Conservation (phyloP, 2,329 filamentous ascomycete species). For the Neonectria ditissima region DNA sequence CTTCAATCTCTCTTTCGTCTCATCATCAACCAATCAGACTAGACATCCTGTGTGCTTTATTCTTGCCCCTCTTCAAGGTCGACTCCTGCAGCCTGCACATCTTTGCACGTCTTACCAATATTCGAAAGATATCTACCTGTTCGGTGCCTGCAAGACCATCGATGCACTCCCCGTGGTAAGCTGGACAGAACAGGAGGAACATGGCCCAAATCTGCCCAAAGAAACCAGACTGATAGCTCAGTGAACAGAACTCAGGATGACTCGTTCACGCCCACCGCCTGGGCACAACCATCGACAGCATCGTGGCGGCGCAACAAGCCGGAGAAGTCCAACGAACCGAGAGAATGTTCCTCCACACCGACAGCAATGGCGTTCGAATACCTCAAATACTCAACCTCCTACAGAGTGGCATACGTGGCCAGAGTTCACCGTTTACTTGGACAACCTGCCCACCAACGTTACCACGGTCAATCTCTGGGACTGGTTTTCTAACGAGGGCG, state of each 20-base stretch:
- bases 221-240: not conserved
- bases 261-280: not conserved
- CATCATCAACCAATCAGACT: not conserved
- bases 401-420: slow-evolving; percentile 52
- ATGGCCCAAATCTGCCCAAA: not conserved
- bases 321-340: not conserved
- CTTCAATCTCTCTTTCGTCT: not conserved
- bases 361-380: not conserved
- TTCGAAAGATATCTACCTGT: not conserved
- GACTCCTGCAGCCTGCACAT: not conserved
- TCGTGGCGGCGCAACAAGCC: not conserved
- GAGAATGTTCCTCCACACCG: not conserved
- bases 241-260: not conserved
- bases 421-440: slow-evolving; percentile 48
- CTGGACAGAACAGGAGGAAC: not conserved
- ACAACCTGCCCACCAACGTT: slow-evolving; percentile 50
- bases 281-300: not conserved
- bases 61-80: not conserved
- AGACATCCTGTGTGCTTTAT: not conserved
- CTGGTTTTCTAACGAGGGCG: slow-evolving; percentile 64
- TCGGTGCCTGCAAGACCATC: not conserved
- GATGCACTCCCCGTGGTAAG: not conserved
- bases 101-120: not conserved
- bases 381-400: slow-evolving; percentile 3
- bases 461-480: slow-evolving; percentile 61